Evolutionary conservation across 495 filamentous ascomycete genomes (phyloP), one percentile per base, ranked within the genome.

Genomic region (Aspergillus panamensis): DNA sequence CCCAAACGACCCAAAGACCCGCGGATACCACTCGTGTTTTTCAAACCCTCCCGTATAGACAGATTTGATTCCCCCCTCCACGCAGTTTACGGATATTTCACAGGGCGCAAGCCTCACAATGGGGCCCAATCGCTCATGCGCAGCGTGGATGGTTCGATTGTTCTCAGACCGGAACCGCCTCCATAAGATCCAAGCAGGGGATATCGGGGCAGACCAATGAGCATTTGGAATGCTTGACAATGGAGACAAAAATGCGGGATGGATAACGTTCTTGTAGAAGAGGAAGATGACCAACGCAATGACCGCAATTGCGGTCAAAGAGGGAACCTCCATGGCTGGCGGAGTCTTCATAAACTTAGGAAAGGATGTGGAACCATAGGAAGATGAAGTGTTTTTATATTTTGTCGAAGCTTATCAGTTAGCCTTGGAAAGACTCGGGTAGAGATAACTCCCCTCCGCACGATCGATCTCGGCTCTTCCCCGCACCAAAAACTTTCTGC

Each of bases 41-140:
- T 89, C 87, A 63, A 88, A 91, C 0, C 86, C 87, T 19, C 88
- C 89, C 8, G 81, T 79, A 69, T 91, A 92, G 6, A 93, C 79
- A 12, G 82, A 81, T 57, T 85, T 83, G 61, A 91, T 81, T 21
- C 82, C 79, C 31, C 66, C 71, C 40, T 88, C 82, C 8, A 87
- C 68, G 60, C 77, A 84, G 65, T 85, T 83, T 20, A 92, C 77
- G 53, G 80, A 79, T 50, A 85, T 68, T 62, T 84, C 82, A 25
- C 80, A 76, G 0, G 82, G 83, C 0, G 74, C 78, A 6, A 84
- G 71, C 55, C 83, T 73, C 14, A 86, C 73, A 30, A 85, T 70
- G 17, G 78, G 75, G 6, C 83, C 82, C 35, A 80, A 73, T 49
- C 67, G 73, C 37, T 72, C 67, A 66, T 86, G 83, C 6, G 84